Conservation (phyloP, 495 filamentous ascomycete species). For the Ascobolus immersus region DNA sequence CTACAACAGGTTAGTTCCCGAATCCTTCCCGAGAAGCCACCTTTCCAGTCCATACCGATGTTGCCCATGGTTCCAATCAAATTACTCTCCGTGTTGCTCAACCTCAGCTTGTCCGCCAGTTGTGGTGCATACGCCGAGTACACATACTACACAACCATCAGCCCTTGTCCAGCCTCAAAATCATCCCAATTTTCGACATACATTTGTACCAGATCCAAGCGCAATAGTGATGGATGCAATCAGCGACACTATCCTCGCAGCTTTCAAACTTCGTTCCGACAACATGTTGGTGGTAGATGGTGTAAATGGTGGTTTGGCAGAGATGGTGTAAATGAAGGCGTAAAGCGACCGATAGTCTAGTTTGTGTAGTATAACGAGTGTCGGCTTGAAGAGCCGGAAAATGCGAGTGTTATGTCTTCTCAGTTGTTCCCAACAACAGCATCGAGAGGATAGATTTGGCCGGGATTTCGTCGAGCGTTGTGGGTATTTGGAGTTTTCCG, state of each 20-base stretch:
- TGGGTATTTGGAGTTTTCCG: no score
- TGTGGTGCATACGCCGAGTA: slow-evolving; percentile 96
- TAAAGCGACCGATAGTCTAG: background rate
- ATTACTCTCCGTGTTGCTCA: slow-evolving; percentile 75
- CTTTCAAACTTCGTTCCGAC: slow-evolving; percentile 8
- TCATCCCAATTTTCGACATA: slow-evolving; percentile 20
- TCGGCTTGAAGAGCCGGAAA: no score
- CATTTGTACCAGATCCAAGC: slow-evolving; percentile 80
- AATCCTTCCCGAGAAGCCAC: slow-evolving; percentile 2
- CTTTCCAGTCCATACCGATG: slow-evolving; percentile 65
- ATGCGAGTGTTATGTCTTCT: no score
- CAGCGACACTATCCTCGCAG: slow-evolving; percentile 14
- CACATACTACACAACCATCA: slow-evolving; percentile 42
- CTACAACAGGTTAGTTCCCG: slow-evolving; percentile 4
- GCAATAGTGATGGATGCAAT: slow-evolving; percentile 58
- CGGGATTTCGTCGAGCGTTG: no score
- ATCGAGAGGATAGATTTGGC: no score
- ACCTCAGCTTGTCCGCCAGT: slow-evolving; percentile 60
- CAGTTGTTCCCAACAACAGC: no score
- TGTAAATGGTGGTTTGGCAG: no score
- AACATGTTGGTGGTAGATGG: background rate
- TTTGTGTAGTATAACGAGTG: no score
- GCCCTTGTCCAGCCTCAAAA: no score
- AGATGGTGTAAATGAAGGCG: background rate
- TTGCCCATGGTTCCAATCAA: slow-evolving; percentile 80